phyloP scores from a whole-genome alignment of 768 basidiomycete genomes.

The Boletus subparvulus region DNA sequence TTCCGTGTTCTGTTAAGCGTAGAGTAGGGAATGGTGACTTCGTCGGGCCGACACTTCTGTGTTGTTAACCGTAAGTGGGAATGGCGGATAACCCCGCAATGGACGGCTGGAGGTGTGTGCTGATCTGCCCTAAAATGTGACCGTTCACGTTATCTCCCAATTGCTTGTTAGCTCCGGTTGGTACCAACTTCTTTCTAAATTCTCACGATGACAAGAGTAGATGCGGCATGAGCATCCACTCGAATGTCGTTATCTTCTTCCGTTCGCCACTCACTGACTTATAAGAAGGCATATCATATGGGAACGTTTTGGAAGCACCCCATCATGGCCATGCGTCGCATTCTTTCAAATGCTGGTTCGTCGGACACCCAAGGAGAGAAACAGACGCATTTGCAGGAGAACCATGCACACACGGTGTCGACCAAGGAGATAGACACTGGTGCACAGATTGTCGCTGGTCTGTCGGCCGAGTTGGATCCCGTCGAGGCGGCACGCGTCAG shows the following conservation, averaged over 20 bases:
- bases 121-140: constrained; percentile 3
- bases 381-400: neutral
- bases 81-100: neutral
- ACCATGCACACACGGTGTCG: constrained; percentile 30
- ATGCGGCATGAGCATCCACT: too few relatives aligned
- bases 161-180: neutral
- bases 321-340: constrained; percentile 1
- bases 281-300: constrained; percentile 1
- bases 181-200: neutral
- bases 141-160: constrained; percentile 5
- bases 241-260: neutral
- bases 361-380: constrained; percentile 17
- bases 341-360: constrained; percentile 9
- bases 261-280: neutral
- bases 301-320: neutral
- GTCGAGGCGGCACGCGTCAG: constrained; percentile 52
- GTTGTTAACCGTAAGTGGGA: neutral
- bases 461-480: constrained; percentile 46
- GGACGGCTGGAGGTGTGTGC: neutral
- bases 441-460: constrained; percentile 53
- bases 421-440: constrained; percentile 59
- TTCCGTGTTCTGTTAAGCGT: neutral
- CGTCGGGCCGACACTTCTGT: neutral
- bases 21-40: neutral
- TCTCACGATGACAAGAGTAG: constrained; percentile 5